Percentiles rank a stretch among this genome's conserved stretches.
phyloP scores from a whole-genome alignment of 768 basidiomycete species.

The Mycena galericulata region DNA sequence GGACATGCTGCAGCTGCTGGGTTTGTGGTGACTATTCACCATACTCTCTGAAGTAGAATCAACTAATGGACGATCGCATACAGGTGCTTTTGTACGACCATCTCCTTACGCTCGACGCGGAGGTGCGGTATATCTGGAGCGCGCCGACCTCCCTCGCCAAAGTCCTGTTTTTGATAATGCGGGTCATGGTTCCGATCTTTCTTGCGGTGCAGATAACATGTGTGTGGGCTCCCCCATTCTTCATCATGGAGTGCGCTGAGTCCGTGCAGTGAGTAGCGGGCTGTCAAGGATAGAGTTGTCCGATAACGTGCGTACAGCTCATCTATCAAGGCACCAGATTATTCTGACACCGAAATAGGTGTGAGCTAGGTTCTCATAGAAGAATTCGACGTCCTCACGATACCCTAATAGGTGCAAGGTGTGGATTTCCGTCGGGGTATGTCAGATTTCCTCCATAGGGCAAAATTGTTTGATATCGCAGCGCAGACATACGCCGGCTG shows the following conservation, averaged over 20 bases:
- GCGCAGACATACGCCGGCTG: slow-evolving; percentile 19
- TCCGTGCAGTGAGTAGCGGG: slow-evolving; percentile 18
- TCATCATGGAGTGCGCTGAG: too few relatives aligned
- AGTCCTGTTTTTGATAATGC: slow-evolving; percentile 25
- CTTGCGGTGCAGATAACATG: too few relatives aligned
- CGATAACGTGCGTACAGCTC: background rate
- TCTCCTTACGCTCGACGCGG: slow-evolving; percentile 46
- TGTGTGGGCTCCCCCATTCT: too few relatives aligned
- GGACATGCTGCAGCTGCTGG: background rate
- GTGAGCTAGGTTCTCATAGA: slow-evolving; percentile 1
- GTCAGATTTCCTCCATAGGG: background rate
- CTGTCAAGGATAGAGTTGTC: background rate
- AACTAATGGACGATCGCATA: background rate
- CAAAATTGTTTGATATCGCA: background rate
- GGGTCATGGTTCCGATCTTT: too few relatives aligned
- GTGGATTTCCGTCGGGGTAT: slow-evolving; percentile 13
- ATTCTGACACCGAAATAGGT: background rate
- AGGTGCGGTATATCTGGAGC: slow-evolving; percentile 47
- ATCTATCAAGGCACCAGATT: background rate
- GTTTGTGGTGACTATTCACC: background rate
- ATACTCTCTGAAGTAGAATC: background rate
- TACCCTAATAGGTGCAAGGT: slow-evolving; percentile 28
- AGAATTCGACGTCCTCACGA: background rate
- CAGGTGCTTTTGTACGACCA: slow-evolving; percentile 50
- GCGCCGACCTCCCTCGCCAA: slow-evolving; percentile 44